Conservation (phyloP, 176 grass and related monocot species). For the Pontederia crassipes region DNA sequence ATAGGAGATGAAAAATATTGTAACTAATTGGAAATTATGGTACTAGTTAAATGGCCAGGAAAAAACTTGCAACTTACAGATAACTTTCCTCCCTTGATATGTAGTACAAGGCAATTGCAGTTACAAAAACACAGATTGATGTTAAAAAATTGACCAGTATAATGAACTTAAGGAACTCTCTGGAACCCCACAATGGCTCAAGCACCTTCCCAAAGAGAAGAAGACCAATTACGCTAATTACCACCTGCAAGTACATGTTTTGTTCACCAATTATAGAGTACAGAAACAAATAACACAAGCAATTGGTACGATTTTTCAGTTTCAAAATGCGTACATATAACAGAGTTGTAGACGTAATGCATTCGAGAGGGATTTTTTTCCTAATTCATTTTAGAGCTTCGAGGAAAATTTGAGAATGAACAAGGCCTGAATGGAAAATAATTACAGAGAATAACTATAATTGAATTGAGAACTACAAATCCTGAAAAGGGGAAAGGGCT, state of each 20-base stretch:
- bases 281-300: too few relatives aligned
- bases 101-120: constrained; percentile 75
- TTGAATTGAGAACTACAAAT: too few relatives aligned
- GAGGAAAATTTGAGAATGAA: too few relatives aligned
- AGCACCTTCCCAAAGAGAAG: constrained; percentile 83
- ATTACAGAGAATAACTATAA: too few relatives aligned
- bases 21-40: neutral
- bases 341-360: too few relatives aligned
- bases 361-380: too few relatives aligned
- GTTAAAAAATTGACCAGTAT: constrained; percentile 83
- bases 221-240: constrained; percentile 67
- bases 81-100: constrained; percentile 69
- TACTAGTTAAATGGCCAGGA: neutral
- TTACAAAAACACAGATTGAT: constrained; percentile 67
- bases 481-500: too few relatives aligned
- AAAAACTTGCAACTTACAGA: constrained; percentile 51
- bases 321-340: too few relatives aligned
- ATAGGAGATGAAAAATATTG: neutral
- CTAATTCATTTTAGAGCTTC: too few relatives aligned
- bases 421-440: too few relatives aligned
- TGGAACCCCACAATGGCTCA: constrained; percentile 88
- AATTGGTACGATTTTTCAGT: too few relatives aligned
- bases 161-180: constrained; percentile 90
- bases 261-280: neutral
- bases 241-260: constrained; percentile 40